Percentiles rank a stretch among this genome's conserved stretches.
Evolutionary conservation across 2,329 filamentous ascomycete genomes (phyloP).

Genomic region (Geosmithia flava): DNA sequence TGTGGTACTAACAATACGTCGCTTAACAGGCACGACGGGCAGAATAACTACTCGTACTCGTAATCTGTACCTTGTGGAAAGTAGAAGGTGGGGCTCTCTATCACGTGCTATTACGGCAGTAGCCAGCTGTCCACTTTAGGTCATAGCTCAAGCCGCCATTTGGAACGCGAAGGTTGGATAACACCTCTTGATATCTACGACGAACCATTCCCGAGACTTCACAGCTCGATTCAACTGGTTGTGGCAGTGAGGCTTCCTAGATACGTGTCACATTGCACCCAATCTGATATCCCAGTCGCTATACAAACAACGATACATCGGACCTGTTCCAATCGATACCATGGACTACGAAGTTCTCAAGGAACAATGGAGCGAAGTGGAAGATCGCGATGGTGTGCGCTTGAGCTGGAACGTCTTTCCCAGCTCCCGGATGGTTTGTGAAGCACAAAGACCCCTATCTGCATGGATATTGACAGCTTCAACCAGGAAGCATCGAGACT

Average conservation of each 20-base stretch:
- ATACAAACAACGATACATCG: neutral
- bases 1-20: no score
- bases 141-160: neutral
- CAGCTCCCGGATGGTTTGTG: slow-evolving; percentile 81
- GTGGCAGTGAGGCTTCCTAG: neutral
- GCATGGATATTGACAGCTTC: neutral
- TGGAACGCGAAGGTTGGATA: neutral
- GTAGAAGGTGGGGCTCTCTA: neutral
- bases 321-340: neutral
- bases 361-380: slow-evolving; percentile 92
- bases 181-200: neutral
- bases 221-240: neutral
- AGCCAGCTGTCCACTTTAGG: neutral
- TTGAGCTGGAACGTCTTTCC: slow-evolving; percentile 99
- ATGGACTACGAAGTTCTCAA: slow-evolving; percentile 94
- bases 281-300: neutral
- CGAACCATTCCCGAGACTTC: neutral
- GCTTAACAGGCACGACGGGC: no score
- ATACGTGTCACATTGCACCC: neutral
- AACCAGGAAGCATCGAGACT: slow-evolving; percentile 79
- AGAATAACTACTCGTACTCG: no score
- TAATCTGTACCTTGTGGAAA: neutral
- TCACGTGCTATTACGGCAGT: neutral
- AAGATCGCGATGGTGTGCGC: slow-evolving; percentile 90
- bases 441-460: neutral